Percentiles rank a stretch among this genome's conserved stretches.
phyloP scores from a whole-genome alignment of 148 eudicot species.

The Arctostaphylos glauca region DNA sequence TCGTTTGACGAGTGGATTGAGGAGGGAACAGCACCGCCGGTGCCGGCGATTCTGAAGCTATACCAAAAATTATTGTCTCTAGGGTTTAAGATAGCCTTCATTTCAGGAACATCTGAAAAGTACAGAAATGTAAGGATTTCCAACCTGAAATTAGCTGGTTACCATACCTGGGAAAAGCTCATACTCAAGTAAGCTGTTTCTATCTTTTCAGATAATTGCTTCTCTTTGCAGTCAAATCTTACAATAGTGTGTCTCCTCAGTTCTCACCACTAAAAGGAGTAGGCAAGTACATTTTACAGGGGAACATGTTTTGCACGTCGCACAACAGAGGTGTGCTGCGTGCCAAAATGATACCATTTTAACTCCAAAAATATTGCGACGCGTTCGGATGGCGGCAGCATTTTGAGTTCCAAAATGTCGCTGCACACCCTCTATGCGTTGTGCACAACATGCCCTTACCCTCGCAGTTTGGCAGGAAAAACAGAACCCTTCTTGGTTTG shows the following conservation, averaged over 20 bases:
- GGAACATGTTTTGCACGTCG: too few relatives aligned
- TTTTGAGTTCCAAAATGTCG: too few relatives aligned
- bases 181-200: constrained; percentile 39
- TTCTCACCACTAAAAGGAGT: too few relatives aligned
- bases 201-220: background rate
- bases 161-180: constrained; percentile 37
- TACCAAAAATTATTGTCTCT: constrained; percentile 26
- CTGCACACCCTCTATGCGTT: too few relatives aligned
- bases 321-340: background rate
- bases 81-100: constrained; percentile 39
- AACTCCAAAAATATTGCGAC: too few relatives aligned
- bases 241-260: background rate
- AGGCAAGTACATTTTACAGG: too few relatives aligned
- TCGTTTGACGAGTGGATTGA: constrained; percentile 26
- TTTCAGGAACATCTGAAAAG: constrained; percentile 32
- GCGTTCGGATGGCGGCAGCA: too few relatives aligned
- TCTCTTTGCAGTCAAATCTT: background rate
- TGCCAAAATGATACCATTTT: background rate
- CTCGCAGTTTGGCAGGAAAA: too few relatives aligned
- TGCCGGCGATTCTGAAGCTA: constrained; percentile 21
- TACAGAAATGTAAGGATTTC: constrained; percentile 23
- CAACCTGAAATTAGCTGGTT: constrained; percentile 43
- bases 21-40: constrained; percentile 16
- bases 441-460: too few relatives aligned
- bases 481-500: too few relatives aligned